phyloP scores from a whole-genome alignment of 2,329 filamentous ascomycete genomes.

The Pyrenochaeta sp. region DNA sequence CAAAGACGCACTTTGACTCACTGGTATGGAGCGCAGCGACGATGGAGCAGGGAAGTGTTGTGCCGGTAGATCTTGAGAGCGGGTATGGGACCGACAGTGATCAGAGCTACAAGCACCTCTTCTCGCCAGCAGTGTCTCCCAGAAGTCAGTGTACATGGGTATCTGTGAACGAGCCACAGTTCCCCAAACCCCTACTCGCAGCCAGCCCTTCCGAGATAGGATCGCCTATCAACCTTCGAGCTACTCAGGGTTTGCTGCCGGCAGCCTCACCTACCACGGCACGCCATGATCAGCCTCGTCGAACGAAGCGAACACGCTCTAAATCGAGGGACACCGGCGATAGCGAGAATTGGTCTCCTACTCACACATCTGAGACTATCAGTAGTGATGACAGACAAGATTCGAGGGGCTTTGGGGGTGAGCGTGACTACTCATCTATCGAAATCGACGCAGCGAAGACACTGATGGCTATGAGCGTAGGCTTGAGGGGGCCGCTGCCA shows the following conservation, averaged over 20 bases:
- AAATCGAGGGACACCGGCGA: constrained; percentile 17
- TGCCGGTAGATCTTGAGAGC: constrained; percentile 46
- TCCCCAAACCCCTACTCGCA: constrained; percentile 19
- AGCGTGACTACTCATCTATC: constrained; percentile 14
- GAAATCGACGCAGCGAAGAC: constrained; percentile 49
- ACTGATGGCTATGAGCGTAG: constrained; percentile 43
- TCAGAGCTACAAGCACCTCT: constrained; percentile 43
- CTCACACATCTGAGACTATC: constrained; percentile 9
- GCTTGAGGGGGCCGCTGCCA: constrained; percentile 29
- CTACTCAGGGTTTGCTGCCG: constrained; percentile 7
- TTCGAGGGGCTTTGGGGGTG: constrained; percentile 3
- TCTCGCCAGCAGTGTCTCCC: constrained; percentile 52
- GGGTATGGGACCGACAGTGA: constrained; percentile 55
- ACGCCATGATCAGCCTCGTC: constrained; percentile 12
- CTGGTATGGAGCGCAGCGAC: constrained; percentile 21
- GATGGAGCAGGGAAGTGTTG: constrained; percentile 14
- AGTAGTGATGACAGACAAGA: constrained; percentile 8
- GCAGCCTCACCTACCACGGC: constrained; percentile 25
- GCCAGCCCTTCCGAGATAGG: constrained; percentile 16
- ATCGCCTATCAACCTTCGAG: constrained; percentile 14
- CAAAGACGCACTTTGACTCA: constrained; percentile 19
- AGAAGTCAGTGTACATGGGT: constrained; percentile 50
- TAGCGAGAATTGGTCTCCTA: constrained; percentile 7
- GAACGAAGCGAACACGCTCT: constrained; percentile 40
- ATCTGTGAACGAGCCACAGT: constrained; percentile 49